These are phyloP conservation scores for Thermomyces lanuginosus DNA, from an alignment of 2,329 filamentous ascomycete species.

Conservation along the genomic window DNA sequence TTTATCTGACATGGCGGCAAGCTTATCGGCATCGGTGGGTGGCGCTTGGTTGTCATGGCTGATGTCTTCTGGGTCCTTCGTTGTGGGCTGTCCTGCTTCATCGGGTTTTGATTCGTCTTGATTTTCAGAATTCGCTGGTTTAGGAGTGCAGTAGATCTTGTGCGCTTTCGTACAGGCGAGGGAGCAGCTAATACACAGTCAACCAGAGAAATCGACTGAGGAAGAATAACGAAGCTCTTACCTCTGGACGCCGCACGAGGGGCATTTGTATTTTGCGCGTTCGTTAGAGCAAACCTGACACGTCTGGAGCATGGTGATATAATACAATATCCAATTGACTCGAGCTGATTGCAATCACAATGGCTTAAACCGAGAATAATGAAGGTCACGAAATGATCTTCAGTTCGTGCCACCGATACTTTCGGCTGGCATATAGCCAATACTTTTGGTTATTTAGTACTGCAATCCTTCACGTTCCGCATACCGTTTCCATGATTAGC, in stretches of 20 bases:
- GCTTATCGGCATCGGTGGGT: slow-evolving; percentile 11
- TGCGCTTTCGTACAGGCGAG: slow-evolving; percentile 30
- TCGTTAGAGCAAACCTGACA: slow-evolving; percentile 25
- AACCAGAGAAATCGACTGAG: background rate
- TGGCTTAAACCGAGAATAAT: no score
- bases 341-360: no score
- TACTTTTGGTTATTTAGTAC: no score
- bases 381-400: no score
- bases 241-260: slow-evolving; percentile 23
- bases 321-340: no score
- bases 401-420: no score
- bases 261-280: slow-evolving; percentile 24
- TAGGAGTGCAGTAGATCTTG: slow-evolving; percentile 26
- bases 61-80: background rate
- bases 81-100: slow-evolving; percentile 3
- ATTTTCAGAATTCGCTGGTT: background rate
- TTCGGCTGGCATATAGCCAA: no score
- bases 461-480: no score
- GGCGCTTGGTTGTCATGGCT: slow-evolving; percentile 2
- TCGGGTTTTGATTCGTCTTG: slow-evolving; percentile 10
- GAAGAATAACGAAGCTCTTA: slow-evolving; percentile 8
- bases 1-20: slow-evolving; percentile 18
- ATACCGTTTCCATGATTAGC: no score
- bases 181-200: slow-evolving; percentile 26
- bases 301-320: slow-evolving; percentile 17